Evolutionary conservation across 768 basidiomycete species (phyloP).

Genomic region (Lactifluus rugatus): DNA sequence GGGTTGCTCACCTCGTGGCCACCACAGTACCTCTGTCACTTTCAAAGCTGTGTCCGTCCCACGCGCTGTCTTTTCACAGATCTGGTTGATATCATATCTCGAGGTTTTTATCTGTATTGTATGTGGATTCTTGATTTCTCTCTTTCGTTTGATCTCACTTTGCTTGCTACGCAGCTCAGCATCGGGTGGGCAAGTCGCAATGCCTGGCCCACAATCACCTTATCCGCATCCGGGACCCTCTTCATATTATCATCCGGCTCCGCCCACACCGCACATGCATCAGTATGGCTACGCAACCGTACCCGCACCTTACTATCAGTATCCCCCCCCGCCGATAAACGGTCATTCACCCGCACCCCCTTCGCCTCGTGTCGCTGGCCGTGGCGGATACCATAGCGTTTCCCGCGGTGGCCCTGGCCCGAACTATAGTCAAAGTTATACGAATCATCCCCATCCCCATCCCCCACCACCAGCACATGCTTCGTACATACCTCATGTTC

Average conservation of each 20-base stretch:
- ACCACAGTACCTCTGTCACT: too few species aligned
- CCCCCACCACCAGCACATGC: constrained; percentile 31
- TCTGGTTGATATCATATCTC: neutral
- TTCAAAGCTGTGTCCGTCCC: too few species aligned
- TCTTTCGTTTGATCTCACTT: neutral
- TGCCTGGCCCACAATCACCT: constrained; percentile 24
- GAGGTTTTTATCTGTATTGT: neutral
- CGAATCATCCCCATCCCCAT: constrained; percentile 27
- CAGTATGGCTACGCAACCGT: constrained; percentile 21
- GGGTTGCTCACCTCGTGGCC: too few species aligned
- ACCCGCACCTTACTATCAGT: constrained; percentile 27
- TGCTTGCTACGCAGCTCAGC: neutral
- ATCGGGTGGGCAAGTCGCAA: too few species aligned
- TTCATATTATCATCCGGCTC: constrained; percentile 24
- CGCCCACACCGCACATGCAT: too few species aligned
- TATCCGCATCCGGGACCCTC: constrained; percentile 30
- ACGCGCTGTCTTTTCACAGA: too few species aligned
- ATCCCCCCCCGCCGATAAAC: constrained; percentile 33
- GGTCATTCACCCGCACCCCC: constrained; percentile 29
- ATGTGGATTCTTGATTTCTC: too few species aligned
- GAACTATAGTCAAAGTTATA: constrained; percentile 32
- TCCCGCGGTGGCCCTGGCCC: constrained; percentile 29
- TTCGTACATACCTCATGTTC: constrained; percentile 27
- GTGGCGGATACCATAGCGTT: constrained; percentile 25
- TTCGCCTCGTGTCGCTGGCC: constrained; percentile 31